These are phyloP conservation scores for Colletotrichum sp. DNA, from an alignment of 2,329 filamentous ascomycete species.

Conservation along the genomic window DNA sequence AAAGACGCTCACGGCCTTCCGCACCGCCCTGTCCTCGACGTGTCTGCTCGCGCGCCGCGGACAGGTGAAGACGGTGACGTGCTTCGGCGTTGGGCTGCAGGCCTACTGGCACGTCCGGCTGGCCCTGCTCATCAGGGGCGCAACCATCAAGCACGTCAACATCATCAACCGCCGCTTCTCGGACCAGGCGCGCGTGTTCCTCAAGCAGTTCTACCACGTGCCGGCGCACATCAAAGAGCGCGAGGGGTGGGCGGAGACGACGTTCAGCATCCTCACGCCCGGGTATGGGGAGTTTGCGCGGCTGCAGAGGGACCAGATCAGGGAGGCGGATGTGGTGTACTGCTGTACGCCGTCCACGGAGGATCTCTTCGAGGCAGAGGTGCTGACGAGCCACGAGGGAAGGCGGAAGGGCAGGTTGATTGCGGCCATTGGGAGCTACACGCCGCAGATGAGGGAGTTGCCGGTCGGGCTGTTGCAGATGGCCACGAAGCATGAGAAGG, in stretches of 20 bases:
- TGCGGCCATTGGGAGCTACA: slow-evolving; percentile 73
- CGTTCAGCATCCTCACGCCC: slow-evolving; percentile 73
- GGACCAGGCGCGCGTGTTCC: slow-evolving; percentile 56
- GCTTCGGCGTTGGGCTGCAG: slow-evolving; percentile 89
- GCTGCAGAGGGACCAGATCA: slow-evolving; percentile 73
- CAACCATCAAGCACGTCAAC: slow-evolving; percentile 78
- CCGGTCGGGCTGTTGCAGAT: slow-evolving; percentile 77
- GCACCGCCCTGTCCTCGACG: slow-evolving; percentile 76
- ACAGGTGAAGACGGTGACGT: slow-evolving; percentile 75
- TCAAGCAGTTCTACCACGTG: slow-evolving; percentile 53
- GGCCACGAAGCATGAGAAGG: slow-evolving; percentile 52
- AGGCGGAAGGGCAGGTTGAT: slow-evolving; percentile 74
- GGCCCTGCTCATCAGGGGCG: slow-evolving; percentile 73
- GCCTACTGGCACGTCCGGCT: slow-evolving; percentile 95
- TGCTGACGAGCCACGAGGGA: slow-evolving; percentile 75
- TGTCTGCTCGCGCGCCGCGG: slow-evolving; percentile 70
- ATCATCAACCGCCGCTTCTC: slow-evolving; percentile 80
- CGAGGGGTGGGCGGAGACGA: slow-evolving; percentile 69
- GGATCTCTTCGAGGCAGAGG: slow-evolving; percentile 76
- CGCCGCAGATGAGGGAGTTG: slow-evolving; percentile 80
- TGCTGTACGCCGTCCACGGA: slow-evolving; percentile 81
- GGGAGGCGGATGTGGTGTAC: slow-evolving; percentile 81
- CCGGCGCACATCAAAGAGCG: slow-evolving; percentile 49
- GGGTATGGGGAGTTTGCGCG: slow-evolving; percentile 72
- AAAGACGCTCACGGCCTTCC: slow-evolving; percentile 78